Conservation (phyloP, 1,284 basidiomycete species). For the Porogramme epimiltina region DNA sequence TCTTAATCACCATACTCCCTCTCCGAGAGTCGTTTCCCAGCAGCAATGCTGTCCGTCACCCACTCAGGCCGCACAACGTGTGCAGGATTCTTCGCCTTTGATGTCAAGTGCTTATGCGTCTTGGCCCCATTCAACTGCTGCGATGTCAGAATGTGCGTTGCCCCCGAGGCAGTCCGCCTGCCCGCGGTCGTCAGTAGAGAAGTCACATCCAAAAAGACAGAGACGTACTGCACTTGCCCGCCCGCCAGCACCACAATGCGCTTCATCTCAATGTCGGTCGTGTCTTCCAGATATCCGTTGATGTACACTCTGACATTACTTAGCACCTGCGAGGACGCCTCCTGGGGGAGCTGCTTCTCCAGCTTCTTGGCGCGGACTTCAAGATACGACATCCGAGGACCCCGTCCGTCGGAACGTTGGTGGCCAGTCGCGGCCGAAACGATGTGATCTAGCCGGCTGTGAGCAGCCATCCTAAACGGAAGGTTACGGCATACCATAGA, state of each 20-base stretch:
- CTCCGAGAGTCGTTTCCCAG: constrained; percentile 59
- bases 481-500: background rate
- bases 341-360: constrained; percentile 39
- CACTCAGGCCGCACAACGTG: constrained; percentile 73
- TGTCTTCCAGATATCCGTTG: constrained; percentile 64
- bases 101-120: constrained; percentile 58
- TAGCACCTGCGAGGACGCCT: constrained; percentile 35
- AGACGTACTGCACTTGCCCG: constrained; percentile 50
- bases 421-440: constrained; percentile 66
- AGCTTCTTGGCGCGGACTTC: constrained; percentile 54
- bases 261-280: constrained; percentile 78
- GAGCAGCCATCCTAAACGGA: constrained; percentile 4
- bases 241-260: constrained; percentile 58
- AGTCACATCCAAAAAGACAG: background rate
- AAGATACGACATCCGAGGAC: constrained; percentile 39
- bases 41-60: constrained; percentile 64
- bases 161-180: constrained; percentile 55
- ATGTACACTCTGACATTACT: constrained; percentile 55
- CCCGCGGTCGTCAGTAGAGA: background rate
- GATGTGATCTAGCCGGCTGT: constrained; percentile 47
- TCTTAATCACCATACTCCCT: constrained; percentile 51
- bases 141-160: constrained; percentile 75
- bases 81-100: constrained; percentile 44
- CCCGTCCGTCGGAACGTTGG: constrained; percentile 60
- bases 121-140: constrained; percentile 66